phyloP scores from a whole-genome alignment of 2,329 filamentous ascomycete genomes.

The Diaporthe capsici region DNA sequence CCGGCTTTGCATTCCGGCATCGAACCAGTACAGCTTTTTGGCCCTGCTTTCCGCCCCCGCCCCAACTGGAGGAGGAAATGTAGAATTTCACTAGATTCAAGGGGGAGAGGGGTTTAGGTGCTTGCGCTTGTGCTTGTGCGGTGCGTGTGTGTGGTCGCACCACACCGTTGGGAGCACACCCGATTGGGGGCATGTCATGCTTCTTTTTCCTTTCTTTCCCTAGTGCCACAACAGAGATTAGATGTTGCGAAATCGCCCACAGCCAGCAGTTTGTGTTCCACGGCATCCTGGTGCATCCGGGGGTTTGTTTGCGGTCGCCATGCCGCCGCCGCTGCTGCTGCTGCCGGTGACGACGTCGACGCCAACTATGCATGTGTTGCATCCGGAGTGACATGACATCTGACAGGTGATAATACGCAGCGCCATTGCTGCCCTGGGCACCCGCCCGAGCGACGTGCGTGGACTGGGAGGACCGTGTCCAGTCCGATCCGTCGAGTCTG shows the following conservation, averaged over 20 bases:
- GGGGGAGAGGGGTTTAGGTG: neutral
- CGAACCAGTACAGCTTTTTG: slow-evolving; percentile 3
- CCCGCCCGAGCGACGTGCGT: neutral
- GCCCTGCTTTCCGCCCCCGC: slow-evolving; percentile 18
- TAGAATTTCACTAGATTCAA: slow-evolving; percentile 29
- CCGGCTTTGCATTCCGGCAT: slow-evolving; percentile 14
- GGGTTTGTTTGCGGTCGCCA: slow-evolving; percentile 21
- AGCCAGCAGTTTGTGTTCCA: slow-evolving; percentile 23
- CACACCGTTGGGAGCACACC: neutral
- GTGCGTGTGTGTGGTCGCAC: slow-evolving; percentile 8
- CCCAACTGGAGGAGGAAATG: neutral
- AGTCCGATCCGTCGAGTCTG: slow-evolving; percentile 18
- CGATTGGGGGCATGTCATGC: slow-evolving; percentile 16
- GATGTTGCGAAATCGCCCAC: neutral
- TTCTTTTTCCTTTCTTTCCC: neutral
- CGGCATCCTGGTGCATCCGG: neutral
- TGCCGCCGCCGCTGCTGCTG: neutral
- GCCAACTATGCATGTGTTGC: neutral
- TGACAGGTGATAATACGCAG: slow-evolving; percentile 9
- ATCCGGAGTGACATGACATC: slow-evolving; percentile 21
- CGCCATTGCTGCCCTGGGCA: neutral
- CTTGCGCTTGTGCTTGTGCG: neutral
- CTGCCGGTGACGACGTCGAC: slow-evolving; percentile 13
- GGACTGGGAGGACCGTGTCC: neutral
- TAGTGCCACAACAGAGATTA: slow-evolving; percentile 18